phyloP scores from a whole-genome alignment of 2,329 filamentous ascomycete genomes.

The Cadophora gregata region DNA sequence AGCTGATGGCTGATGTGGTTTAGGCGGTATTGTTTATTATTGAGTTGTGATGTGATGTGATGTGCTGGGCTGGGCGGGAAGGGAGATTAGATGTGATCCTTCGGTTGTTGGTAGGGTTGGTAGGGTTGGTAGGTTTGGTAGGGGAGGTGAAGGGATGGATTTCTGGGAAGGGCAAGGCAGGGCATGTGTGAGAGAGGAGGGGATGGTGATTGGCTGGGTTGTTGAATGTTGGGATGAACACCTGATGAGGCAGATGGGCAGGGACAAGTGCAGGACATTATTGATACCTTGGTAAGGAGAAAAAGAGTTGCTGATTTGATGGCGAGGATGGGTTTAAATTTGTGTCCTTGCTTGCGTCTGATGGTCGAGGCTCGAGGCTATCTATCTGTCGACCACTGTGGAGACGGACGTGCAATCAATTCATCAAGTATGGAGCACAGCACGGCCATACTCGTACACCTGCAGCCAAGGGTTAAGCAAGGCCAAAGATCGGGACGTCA shows the following conservation, averaged over 20 bases:
- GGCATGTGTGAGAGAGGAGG: too few relatives aligned
- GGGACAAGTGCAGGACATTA: too few relatives aligned
- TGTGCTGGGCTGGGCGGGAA: neutral
- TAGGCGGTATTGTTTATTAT: too few relatives aligned
- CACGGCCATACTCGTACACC: neutral
- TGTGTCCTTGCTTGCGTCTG: neutral
- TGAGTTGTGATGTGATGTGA: too few relatives aligned
- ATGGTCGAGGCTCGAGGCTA: neutral
- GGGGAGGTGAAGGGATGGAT: too few relatives aligned
- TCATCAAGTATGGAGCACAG: neutral
- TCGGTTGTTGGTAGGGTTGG: neutral
- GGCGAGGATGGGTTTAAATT: too few relatives aligned
- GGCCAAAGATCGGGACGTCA: neutral
- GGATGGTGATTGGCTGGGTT: neutral
- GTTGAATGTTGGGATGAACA: neutral
- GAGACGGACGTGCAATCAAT: neutral
- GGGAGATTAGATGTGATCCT: slow-evolving; percentile 8
- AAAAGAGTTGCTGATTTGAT: neutral
- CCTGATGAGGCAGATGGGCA: neutral
- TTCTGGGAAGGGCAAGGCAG: too few relatives aligned
- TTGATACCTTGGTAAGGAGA: too few relatives aligned
- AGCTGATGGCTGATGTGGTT: neutral
- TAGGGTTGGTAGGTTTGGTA: too few relatives aligned
- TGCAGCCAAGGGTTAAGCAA: neutral
- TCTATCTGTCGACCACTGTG: neutral